Percentiles rank a stretch among this genome's conserved stretches.
phyloP scores from a whole-genome alignment of 2,329 filamentous ascomycete genomes.

The Colletotrichum caudatum region DNA sequence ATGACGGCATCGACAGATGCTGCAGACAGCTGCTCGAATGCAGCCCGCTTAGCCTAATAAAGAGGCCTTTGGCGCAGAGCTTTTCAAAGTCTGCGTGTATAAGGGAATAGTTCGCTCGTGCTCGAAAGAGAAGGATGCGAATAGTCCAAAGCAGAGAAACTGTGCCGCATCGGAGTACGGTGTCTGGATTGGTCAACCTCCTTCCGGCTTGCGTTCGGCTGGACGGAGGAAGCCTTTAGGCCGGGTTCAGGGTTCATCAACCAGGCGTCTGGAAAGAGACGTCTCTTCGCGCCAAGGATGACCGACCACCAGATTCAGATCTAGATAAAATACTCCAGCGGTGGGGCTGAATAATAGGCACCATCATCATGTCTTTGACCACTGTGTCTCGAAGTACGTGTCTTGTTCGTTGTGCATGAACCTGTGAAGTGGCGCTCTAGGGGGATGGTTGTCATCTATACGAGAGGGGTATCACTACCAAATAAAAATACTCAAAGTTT shows the following conservation, averaged over 20 bases:
- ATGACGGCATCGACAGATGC: not conserved
- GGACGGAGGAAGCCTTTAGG: not conserved
- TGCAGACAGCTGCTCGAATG: not conserved
- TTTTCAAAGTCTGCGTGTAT: too few species aligned
- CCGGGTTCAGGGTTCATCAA: not conserved
- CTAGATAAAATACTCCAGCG: not conserved
- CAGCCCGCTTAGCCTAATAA: not conserved
- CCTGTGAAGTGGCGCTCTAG: conserved; percentile 17
- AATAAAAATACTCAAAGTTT: conserved; percentile 9
- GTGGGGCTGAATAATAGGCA: not conserved
- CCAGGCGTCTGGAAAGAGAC: not conserved
- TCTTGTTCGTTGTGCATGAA: conserved; percentile 1
- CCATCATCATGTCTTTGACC: not conserved
- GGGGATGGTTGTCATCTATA: conserved; percentile 11
- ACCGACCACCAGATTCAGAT: not conserved
- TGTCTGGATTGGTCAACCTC: not conserved
- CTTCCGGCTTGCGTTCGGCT: not conserved
- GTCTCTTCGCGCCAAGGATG: not conserved
- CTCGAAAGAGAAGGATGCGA: conserved; percentile 1
- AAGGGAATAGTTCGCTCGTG: not conserved
- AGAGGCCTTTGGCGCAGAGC: not conserved
- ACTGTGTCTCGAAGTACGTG: not conserved
- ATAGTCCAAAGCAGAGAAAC: not conserved
- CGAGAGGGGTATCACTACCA: conserved; percentile 35
- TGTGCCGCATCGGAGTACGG: not conserved